Evolutionary conservation across 768 basidiomycete species (phyloP).

Genomic region (Pisolithus microcarpus): DNA sequence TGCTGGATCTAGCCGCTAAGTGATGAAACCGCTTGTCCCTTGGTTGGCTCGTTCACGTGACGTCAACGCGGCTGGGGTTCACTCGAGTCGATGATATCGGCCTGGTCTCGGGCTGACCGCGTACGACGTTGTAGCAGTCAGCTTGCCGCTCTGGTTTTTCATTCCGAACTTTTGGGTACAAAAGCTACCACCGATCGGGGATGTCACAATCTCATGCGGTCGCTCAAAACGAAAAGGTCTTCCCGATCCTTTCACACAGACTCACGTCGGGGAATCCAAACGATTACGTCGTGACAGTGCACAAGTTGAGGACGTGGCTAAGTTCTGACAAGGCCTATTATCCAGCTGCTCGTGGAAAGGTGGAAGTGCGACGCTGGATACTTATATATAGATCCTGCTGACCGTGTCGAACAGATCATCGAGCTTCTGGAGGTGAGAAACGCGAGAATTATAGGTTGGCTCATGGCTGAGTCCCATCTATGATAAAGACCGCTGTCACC

Average conservation of each 20-base stretch:
- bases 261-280: constrained; percentile 24
- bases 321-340: constrained; percentile 47
- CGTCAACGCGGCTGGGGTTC: too few species aligned
- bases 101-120: too few species aligned
- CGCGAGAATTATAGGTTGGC: constrained; percentile 14
- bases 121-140: too few species aligned
- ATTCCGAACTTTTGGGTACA: too few species aligned
- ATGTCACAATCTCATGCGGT: not conserved
- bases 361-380: constrained; percentile 16
- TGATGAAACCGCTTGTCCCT: too few species aligned
- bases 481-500: constrained; percentile 18
- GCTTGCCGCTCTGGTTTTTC: too few species aligned
- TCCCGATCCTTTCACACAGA: constrained; percentile 28
- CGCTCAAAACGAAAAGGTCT: constrained; percentile 31
- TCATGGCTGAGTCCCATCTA: constrained; percentile 2
- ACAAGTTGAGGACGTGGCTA: constrained; percentile 41
- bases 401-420: constrained; percentile 36
- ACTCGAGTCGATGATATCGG: too few species aligned
- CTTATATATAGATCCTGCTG: constrained; percentile 3
- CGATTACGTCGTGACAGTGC: constrained; percentile 17
- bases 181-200: too few species aligned
- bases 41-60: too few species aligned
- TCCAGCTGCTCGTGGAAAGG: constrained; percentile 40
- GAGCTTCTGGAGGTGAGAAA: constrained; percentile 40
- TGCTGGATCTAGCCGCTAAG: too few species aligned